Percentiles rank a stretch among this genome's conserved stretches.
Evolutionary conservation across 2,329 filamentous ascomycete species (phyloP).

Genomic region (Zymoseptoria passerinii): DNA sequence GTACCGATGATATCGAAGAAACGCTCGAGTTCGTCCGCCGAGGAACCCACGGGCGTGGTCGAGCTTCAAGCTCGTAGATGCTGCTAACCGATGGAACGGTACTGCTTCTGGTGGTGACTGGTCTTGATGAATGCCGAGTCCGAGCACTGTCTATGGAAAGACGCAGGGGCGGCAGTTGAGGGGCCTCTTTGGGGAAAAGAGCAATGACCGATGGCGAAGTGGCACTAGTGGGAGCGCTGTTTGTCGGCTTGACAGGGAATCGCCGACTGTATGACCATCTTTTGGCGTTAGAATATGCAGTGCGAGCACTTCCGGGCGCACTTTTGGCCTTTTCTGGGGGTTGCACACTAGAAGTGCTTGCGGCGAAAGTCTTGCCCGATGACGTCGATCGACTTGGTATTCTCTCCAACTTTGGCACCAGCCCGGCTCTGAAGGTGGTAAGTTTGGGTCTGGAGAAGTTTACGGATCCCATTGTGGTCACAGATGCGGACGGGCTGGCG

Average conservation of each 20-base stretch:
- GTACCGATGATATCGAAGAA: constrained; percentile 2
- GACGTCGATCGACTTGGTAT: not conserved
- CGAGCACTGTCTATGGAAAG: not conserved
- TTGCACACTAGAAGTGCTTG: not conserved
- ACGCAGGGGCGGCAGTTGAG: not conserved
- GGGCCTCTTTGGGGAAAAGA: not conserved
- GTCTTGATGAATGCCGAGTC: not conserved
- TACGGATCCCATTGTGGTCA: not conserved
- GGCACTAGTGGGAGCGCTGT: not conserved
- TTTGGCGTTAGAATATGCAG: not conserved
- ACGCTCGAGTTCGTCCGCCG: not conserved
- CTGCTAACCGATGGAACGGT: not conserved
- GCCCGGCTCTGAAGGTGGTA: not conserved
- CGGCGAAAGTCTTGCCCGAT: not conserved
- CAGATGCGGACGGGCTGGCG: not conserved
- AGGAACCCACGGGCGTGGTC: not conserved
- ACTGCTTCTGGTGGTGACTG: not conserved
- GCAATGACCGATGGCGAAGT: not conserved
- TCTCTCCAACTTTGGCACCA: not conserved
- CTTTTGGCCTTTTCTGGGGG: not conserved
- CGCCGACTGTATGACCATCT: not conserved
- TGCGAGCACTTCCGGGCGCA: not conserved
- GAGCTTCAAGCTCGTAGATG: not conserved
- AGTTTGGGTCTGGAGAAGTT: not conserved
- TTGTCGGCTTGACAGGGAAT: not conserved